A percentile compares a stretch with the other conserved stretches of the same genome.
Conservation (phyloP, 73 alveolate genomes). For the Paramecium tetraurelia region DNA sequence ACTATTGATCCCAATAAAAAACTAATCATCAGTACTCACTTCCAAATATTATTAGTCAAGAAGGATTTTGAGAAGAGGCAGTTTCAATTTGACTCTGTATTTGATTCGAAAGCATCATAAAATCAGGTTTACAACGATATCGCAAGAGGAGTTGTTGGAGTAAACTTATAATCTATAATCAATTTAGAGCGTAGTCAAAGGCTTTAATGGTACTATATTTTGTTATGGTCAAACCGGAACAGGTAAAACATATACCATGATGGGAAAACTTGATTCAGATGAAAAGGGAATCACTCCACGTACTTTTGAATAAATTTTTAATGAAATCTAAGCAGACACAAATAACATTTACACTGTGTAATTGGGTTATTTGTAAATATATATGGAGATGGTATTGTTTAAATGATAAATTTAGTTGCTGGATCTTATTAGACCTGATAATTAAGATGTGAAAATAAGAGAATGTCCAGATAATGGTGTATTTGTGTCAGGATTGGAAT, state of each 20-base stretch:
- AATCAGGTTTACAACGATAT: constrained; percentile 76
- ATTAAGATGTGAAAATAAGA: constrained; percentile 83
- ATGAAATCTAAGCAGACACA: constrained; percentile 66
- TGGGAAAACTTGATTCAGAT: constrained; percentile 76
- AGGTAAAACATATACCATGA: constrained; percentile 97
- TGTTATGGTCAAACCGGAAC: constrained; percentile 98
- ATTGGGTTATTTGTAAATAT: constrained; percentile 88
- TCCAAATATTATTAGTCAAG: constrained; percentile 46
- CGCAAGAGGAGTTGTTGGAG: constrained; percentile 85
- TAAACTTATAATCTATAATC: constrained; percentile 4
- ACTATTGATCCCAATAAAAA: constrained; percentile 44
- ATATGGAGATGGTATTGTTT: constrained; percentile 84
- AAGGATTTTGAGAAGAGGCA: constrained; percentile 79
- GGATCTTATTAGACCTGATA: constrained; percentile 90
- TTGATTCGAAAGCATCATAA: constrained; percentile 79
- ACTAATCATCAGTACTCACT: constrained; percentile 30
- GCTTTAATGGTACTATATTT: constrained; percentile 97
- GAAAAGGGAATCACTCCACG: constrained; percentile 94
- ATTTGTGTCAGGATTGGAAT: constrained; percentile 81
- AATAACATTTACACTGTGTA: constrained; percentile 65
- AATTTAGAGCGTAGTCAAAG: constrained; percentile 82
- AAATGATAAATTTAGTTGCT: constrained; percentile 41
- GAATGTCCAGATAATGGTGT: constrained; percentile 95
- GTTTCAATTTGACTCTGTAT: constrained; percentile 80
- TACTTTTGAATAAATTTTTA: constrained; percentile 84